A percentile compares a stretch with the other conserved stretches of the same genome.
These are phyloP conservation scores for Saccharomyces hybrid DNA, from an alignment of 1,139 yeast genomes.

Conservation along the genomic window DNA sequence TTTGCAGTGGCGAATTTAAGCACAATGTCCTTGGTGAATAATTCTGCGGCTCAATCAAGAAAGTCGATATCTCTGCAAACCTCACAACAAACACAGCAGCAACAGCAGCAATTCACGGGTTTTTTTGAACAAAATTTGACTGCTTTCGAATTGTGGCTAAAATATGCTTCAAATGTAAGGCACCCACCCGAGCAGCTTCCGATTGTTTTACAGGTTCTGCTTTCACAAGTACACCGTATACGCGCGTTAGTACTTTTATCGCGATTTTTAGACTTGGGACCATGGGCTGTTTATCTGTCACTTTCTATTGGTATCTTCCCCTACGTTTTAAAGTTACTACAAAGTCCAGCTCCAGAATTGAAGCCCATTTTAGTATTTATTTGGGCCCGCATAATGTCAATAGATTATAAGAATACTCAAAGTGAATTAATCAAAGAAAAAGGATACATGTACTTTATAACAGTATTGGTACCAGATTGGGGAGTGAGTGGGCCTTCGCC, in stretches of 20 bases:
- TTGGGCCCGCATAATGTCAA: slow-evolving; percentile 98
- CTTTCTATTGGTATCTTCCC: slow-evolving; percentile 94
- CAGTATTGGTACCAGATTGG: slow-evolving; percentile 52
- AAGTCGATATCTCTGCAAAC: slow-evolving; percentile 8
- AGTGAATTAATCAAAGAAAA: slow-evolving; percentile 86
- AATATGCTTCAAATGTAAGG: slow-evolving; percentile 75
- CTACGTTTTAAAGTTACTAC: slow-evolving; percentile 79
- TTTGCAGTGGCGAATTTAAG: slow-evolving; percentile 29
- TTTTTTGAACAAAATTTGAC: slow-evolving; percentile 94
- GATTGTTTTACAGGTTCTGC: slow-evolving; percentile 80
- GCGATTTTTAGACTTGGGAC: slow-evolving; percentile 85
- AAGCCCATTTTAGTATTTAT: slow-evolving; percentile 91
- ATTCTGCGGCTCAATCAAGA: slow-evolving; percentile 18
- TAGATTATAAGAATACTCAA: slow-evolving; percentile 83
- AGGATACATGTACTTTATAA: slow-evolving; percentile 81
- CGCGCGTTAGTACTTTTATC: slow-evolving; percentile 80
- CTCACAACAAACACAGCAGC: slow-evolving; percentile 16
- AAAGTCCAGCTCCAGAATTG: slow-evolving; percentile 91
- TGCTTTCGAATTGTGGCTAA: slow-evolving; percentile 93
- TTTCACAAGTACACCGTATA: slow-evolving; percentile 89
- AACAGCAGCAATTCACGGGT: slow-evolving; percentile 73
- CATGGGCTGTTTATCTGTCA: slow-evolving; percentile 94
- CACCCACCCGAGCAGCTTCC: slow-evolving; percentile 94
- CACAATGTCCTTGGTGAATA: slow-evolving; percentile 30
- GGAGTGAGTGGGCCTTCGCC: slow-evolving; percentile 32